phyloP scores from a whole-genome alignment of 78 protist genomes.

The Guillardia theta region DNA sequence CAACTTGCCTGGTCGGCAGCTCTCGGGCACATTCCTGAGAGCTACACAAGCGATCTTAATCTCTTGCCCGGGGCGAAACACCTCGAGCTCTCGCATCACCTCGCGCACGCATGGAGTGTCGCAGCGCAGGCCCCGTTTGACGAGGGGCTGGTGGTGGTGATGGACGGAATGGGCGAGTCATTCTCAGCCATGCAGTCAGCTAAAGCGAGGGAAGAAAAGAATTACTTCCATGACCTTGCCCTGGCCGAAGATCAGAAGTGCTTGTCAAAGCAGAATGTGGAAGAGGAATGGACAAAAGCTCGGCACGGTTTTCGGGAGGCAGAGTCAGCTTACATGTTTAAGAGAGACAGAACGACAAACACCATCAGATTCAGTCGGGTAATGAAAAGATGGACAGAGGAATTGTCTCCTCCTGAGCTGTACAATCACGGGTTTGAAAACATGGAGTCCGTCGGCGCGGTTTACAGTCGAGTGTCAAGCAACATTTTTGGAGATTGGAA shows the following conservation, averaged over 20 bases:
- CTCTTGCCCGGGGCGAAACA: neutral
- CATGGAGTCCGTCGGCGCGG: slow-evolving; percentile 30
- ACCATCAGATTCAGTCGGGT: neutral
- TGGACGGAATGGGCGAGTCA: slow-evolving; percentile 41
- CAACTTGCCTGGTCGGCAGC: neutral
- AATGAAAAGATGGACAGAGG: neutral
- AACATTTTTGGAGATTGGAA: slow-evolving; percentile 33
- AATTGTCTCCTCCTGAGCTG: neutral
- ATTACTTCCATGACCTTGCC: neutral
- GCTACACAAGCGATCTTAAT: neutral
- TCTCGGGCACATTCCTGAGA: neutral
- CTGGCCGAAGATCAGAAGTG: neutral
- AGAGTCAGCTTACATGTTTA: neutral
- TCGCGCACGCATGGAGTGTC: slow-evolving; percentile 12
- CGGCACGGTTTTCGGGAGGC: slow-evolving; percentile 11
- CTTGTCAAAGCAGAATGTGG: neutral
- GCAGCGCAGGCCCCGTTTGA: neutral
- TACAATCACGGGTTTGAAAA: slow-evolving; percentile 23
- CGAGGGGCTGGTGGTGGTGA: slow-evolving; percentile 5
- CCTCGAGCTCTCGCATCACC: slow-evolving; percentile 20
- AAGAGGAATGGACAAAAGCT: neutral
- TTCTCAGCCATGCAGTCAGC: neutral
- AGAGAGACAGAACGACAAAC: neutral
- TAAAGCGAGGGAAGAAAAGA: neutral
- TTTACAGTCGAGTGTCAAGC: neutral